Base-by-base conservation (phyloP, 1,284 basidiomycete species). In the Tranzscheliella williamsii region DNA sequence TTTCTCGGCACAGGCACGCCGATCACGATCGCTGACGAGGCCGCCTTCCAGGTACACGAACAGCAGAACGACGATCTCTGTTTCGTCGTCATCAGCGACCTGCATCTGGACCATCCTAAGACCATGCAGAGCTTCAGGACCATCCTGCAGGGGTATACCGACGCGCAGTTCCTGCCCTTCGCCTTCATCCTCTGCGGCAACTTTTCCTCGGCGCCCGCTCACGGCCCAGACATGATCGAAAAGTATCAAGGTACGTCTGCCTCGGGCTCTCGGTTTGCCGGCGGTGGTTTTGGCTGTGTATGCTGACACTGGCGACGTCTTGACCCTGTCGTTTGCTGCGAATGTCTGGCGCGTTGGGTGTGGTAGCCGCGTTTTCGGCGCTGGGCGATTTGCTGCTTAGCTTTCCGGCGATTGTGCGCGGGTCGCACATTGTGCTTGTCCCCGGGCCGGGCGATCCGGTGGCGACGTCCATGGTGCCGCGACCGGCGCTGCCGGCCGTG, bases 171-270 rank as follows among this genome's bases (percentile, higher is more conserved):
- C 88, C 58, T 94, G 87, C 6, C 90, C 85, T 71, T 68, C 70
- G 83, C 91, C 6, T 89, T 97, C 60, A 85, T 97, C 16, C 81
- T 98, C 24, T 99, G 95, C 67, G 95, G 95, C 4, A 94, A 95
- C 79, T 99, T 98, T 78, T 50, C 58, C 32, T 87, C 89, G 1
- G 87, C 92, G 52, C 81, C 84, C 12, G 86, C 87, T 78, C 88
- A 89, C 3, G 88, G 85, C 48, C 85, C 85, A 24, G 84, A 86
- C 30, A 89, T 90, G 63, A 81, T 93, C 26, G 85, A 88, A 63
- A 81, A 83, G 68, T 97, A 96, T 76, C 87, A 90, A 80, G 90
- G 92, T 88, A 63, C 42, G 81, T 31, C n/a, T n/a, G n/a, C n/a
- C n/a, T n/a, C n/a, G n/a, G n/a, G n/a, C n/a, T n/a, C n/a, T n/a